Evolutionary conservation across 2,329 filamentous ascomycete species (phyloP).

Genomic region (Sporothrix sp.): DNA sequence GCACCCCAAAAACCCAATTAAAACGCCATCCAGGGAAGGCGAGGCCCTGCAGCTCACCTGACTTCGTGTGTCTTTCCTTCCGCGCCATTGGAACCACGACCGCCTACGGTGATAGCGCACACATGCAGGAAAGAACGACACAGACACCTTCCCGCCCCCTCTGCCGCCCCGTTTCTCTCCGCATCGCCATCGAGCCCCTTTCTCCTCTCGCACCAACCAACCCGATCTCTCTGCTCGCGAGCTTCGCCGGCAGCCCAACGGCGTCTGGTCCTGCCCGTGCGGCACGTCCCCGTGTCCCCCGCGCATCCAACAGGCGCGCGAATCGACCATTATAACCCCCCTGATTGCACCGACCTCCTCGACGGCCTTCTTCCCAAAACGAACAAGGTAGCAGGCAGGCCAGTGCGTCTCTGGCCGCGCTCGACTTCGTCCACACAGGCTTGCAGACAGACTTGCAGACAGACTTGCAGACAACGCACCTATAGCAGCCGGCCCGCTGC

Average conservation of each 20-base stretch:
- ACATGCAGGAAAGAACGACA: constrained; percentile 3
- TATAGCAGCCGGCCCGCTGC: no score
- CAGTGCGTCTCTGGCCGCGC: neutral
- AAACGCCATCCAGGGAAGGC: constrained; percentile 6
- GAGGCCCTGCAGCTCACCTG: constrained; percentile 19
- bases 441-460: neutral
- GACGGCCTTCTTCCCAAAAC: constrained; percentile 12
- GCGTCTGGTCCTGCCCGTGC: neutral
- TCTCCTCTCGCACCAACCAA: constrained; percentile 7
- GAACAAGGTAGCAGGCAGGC: constrained; percentile 7
- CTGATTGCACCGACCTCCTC: constrained; percentile 10
- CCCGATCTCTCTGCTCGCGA: constrained; percentile 18
- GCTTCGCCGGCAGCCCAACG: constrained; percentile 20
- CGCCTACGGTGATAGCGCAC: no score
- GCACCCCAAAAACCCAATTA: neutral
- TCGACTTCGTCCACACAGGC: neutral
- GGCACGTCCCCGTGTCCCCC: neutral
- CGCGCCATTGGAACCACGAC: constrained; percentile 13
- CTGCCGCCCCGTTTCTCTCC: neutral
- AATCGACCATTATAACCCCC: constrained; percentile 18
- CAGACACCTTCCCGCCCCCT: neutral
- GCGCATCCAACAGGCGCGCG: constrained; percentile 1
- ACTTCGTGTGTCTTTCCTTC: constrained; percentile 16
- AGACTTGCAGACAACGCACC: neutral
- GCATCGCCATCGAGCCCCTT: neutral